A percentile compares a stretch with the other conserved stretches of the same genome.
phyloP scores from a whole-genome alignment of 75 land plant species.

The Pseudotsuga menziesii region DNA sequence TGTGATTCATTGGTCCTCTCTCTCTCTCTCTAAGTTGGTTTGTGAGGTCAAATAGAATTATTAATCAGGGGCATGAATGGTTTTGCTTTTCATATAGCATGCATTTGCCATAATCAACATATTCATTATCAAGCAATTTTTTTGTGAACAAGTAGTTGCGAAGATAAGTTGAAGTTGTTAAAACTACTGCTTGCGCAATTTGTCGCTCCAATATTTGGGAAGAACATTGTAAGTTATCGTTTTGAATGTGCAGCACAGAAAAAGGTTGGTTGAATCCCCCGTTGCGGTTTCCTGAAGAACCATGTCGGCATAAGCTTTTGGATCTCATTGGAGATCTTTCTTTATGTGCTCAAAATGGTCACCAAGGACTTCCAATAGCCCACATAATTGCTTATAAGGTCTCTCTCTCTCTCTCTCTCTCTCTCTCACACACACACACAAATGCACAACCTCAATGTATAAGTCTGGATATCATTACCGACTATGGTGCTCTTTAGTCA shows the following conservation, averaged over 20 bases:
- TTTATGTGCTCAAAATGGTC: conserved; percentile 68
- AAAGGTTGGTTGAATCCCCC: conserved; percentile 98
- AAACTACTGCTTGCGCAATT: neutral
- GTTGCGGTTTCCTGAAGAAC: conserved; percentile 81
- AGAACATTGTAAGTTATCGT: neutral
- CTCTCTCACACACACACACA: neutral
- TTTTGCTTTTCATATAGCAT: neutral
- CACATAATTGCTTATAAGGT: conserved; percentile 86
- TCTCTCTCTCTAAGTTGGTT: no score
- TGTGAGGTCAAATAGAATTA: no score
- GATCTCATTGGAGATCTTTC: conserved; percentile 95
- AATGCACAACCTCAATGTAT: no score
- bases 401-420: neutral
- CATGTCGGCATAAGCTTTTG: conserved; percentile 92
- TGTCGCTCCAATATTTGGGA: neutral
- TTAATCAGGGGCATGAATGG: no score
- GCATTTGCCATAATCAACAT: neutral
- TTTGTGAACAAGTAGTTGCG: neutral
- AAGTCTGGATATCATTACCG: no score
- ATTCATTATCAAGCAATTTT: neutral
- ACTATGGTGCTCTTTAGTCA: no score
- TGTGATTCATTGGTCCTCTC: neutral
- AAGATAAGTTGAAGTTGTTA: neutral
- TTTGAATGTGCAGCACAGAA: conserved; percentile 37
- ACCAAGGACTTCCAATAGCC: conserved; percentile 81